Percentiles rank a stretch among this genome's conserved stretches.
These are phyloP conservation scores for Ascochyta koolunga DNA, from an alignment of 2,329 filamentous ascomycete species.

Conservation along the genomic window DNA sequence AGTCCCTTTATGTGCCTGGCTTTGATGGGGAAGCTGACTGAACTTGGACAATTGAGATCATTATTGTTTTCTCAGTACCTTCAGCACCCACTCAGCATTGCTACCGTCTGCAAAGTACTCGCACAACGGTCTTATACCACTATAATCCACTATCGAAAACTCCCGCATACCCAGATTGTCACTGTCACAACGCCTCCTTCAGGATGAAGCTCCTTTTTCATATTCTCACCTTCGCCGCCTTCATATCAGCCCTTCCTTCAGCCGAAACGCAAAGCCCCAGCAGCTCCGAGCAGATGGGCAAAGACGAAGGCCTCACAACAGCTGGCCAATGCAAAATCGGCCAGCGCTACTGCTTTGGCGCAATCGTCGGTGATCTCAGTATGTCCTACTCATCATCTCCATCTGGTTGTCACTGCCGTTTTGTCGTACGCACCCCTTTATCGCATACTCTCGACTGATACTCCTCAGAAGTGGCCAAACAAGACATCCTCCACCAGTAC, in stretches of 20 bases:
- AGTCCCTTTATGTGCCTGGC: background rate
- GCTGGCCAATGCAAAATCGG: constrained; percentile 13
- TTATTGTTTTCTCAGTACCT: background rate
- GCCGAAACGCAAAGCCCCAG: background rate
- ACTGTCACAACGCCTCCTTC: background rate
- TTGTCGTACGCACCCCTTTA: background rate
- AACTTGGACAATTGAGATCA: background rate
- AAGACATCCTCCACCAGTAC: constrained; percentile 25
- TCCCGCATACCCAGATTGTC: background rate
- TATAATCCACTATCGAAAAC: background rate
- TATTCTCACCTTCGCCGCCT: background rate
- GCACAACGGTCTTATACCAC: background rate
- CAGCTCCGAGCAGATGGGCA: background rate
- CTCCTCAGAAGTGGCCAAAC: constrained; percentile 11
- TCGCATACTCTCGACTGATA: no score
- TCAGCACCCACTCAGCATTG: background rate
- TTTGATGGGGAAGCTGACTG: background rate
- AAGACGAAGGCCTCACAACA: background rate
- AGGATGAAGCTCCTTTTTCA: constrained; percentile 4
- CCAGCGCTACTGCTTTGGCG: constrained; percentile 20
- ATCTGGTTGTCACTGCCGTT: background rate
- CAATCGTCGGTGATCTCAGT: constrained; percentile 20
- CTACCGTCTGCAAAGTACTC: background rate
- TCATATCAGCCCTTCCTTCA: constrained; percentile 13
- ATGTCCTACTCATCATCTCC: background rate